Percentiles rank a stretch among this genome's conserved stretches.
Conservation (phyloP, 1,284 basidiomycete genomes). For the Pholiota adiposa region DNA sequence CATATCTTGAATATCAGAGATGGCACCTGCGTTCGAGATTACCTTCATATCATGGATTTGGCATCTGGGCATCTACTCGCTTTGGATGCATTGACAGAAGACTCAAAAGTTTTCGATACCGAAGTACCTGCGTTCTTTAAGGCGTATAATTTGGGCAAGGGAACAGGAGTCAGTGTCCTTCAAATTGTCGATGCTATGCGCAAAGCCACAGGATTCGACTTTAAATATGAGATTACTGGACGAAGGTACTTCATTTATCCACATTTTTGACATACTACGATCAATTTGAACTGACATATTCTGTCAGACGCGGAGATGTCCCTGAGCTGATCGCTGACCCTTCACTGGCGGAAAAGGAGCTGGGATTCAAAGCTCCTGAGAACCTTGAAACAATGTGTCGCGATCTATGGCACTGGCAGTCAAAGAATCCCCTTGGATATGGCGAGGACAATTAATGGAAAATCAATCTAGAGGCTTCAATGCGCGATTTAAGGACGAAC, state of each 20-base stretch:
- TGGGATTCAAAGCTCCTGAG: slow-evolving; percentile 89
- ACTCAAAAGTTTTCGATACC: slow-evolving; percentile 61
- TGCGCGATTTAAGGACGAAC: slow-evolving; percentile 12
- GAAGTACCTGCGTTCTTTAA: slow-evolving; percentile 71
- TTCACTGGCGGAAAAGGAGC: slow-evolving; percentile 87
- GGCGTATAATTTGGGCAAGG: slow-evolving; percentile 97
- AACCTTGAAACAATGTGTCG: slow-evolving; percentile 89
- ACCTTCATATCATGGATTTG: slow-evolving; percentile 96
- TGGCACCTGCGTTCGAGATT: slow-evolving; percentile 97
- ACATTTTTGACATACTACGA: neutral
- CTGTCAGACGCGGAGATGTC: slow-evolving; percentile 87
- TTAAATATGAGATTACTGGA: slow-evolving; percentile 89
- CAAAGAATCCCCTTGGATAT: slow-evolving; percentile 81
- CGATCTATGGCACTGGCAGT: slow-evolving; percentile 95
- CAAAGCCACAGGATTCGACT: slow-evolving; percentile 88
- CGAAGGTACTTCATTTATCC: slow-evolving; percentile 68
- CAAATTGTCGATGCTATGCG: slow-evolving; percentile 97
- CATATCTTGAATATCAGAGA: slow-evolving; percentile 54
- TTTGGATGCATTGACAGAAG: slow-evolving; percentile 80
- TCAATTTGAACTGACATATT: slow-evolving; percentile 9
- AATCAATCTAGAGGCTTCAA: slow-evolving; percentile 1
- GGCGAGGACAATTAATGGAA: slow-evolving; percentile 25
- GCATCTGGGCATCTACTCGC: slow-evolving; percentile 94
- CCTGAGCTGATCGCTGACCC: slow-evolving; percentile 98
- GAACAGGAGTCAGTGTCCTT: slow-evolving; percentile 90